Conservation (phyloP, 2,329 filamentous ascomycete genomes). For the Aspergillus cejpii region DNA sequence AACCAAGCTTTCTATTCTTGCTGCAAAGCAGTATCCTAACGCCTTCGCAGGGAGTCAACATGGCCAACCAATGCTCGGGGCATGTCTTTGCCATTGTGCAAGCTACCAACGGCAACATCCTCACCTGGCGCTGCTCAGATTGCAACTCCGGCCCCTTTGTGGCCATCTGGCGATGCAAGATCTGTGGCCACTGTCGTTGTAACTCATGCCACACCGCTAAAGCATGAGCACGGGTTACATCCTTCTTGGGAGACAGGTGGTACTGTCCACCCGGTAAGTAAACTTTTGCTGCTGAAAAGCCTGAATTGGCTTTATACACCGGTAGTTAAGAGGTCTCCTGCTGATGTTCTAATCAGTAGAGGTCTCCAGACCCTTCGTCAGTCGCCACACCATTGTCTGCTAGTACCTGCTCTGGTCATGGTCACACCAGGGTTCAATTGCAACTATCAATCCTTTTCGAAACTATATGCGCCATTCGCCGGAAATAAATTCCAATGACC, state of each 20-base stretch:
- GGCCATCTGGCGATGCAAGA: slow-evolving; percentile 41
- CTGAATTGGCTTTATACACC: too few species aligned
- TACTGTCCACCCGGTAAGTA: background rate
- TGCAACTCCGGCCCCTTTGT: slow-evolving; percentile 39
- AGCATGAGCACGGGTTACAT: slow-evolving; percentile 20
- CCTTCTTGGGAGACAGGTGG: background rate
- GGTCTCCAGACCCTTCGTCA: too few species aligned
- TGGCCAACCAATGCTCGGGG: slow-evolving; percentile 38
- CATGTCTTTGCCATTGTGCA: slow-evolving; percentile 38
- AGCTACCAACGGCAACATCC: slow-evolving; percentile 38
- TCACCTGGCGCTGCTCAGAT: slow-evolving; percentile 41
- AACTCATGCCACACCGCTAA: slow-evolving; percentile 37
- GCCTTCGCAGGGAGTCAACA: slow-evolving; percentile 12
- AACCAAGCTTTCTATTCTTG: too few species aligned
- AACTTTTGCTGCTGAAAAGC: background rate
- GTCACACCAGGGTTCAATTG: too few species aligned
- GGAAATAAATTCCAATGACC: background rate
- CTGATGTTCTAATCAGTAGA: too few species aligned
- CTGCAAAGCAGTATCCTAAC: too few species aligned
- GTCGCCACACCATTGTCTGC: too few species aligned
- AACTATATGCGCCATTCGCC: too few species aligned
- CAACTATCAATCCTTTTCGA: too few species aligned
- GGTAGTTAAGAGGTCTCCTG: too few species aligned
- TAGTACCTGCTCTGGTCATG: too few species aligned
- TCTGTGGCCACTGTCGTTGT: slow-evolving; percentile 39